Base-by-base conservation (phyloP, 2,329 filamentous ascomycete genomes). In the Fusarium buharicum region DNA sequence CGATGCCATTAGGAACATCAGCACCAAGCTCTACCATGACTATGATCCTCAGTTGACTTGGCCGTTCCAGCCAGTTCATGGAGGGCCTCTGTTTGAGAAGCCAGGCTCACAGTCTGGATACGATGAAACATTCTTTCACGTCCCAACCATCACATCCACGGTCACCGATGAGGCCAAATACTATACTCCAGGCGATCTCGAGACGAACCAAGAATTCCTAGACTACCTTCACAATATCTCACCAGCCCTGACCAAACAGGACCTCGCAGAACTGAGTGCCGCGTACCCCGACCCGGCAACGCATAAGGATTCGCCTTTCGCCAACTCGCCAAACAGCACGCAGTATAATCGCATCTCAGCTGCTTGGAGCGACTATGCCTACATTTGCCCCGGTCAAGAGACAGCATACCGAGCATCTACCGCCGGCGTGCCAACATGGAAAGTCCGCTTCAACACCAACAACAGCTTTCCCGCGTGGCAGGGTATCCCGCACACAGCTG, bases 21-120 rank as follows among this genome's bases (percentile, higher is more conserved):
- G 77, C 31, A 71, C 73, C 0, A 73, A 74, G 17, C 50, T 81
- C 3, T 81, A 75, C 51, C 66, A 72, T 3, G 72, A 75, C 0
- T 76, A 76, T 4, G 67, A 77, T 5, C 73, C 74, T 14, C 74
- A 74, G 33, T 69, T 79, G 22, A 82, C 78, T 0, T 82, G 80
- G 80, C 80, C 81, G 0, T 83, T 79, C 68, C 81, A 82, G 46
- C 81, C 81, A 1, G 76, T 77, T 0, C 78, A 79, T 1, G 78
- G 79, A 0, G 80, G 79, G 0, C 77, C 77, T 0, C 53, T 82
- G 0, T 71, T 82, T 4, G 80, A 82, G 62, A 81, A 81, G 50
- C 73, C 76, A 6, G 81, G 80, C 16, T 82, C 80, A 0, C 75
- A 64, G 56, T 77, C 67, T 57, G 76, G 68, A 40, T 71, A 72